Evolutionary conservation across 2,329 filamentous ascomycete species (phyloP), one percentile per base, ranked within the genome.

Genomic region (Neodidymelliopsis sp.): DNA sequence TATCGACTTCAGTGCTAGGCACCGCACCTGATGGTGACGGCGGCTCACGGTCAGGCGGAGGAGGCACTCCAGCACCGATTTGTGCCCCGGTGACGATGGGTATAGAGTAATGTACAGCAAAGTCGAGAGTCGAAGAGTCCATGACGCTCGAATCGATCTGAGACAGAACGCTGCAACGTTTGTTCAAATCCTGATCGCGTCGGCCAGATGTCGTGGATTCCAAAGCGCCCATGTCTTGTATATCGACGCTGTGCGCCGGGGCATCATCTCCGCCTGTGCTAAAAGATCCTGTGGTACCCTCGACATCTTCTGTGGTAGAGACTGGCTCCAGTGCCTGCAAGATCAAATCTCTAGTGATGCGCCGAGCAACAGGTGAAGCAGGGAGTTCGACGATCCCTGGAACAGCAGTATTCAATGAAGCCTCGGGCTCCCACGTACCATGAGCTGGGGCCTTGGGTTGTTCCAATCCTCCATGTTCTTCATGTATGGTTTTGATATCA

Each of bases 401-500:
- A 7, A 52, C 23, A 12, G 33, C 37, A n/a, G 42, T 42, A 15
- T 30, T 30, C 10, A 37, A 47, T n/a, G 28, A 6, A 4, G 27
- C 25, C 6, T n/a, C 28, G 8, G 31, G 10, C 4, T 9, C 35
- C 35, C 34, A 35, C 13, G 24, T 27, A 12, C 22, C 13, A 13
- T 20, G 41, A 27, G 36, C 36, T 11, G 27, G 37, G 16, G 18
- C 19, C 19, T 44, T 25, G 30, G 35, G 33, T 18, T 42, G 44
- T 20, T 57, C 56, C 29, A 33, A 18, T n/a, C 46, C 56, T 34
- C 36, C 53, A 28, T 46, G 55, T 35, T 71, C 75, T 60, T 78
- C 75, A 9, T 77, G 61, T 49, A 77, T 72, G 5, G 69, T 73
- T 48, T 71, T 75, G 53, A 75, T 72, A n/a, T 67, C 71, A 46